These are phyloP conservation scores for Termitomyces sp. DNA, from an alignment of 768 basidiomycete species.

Conservation along the genomic window DNA sequence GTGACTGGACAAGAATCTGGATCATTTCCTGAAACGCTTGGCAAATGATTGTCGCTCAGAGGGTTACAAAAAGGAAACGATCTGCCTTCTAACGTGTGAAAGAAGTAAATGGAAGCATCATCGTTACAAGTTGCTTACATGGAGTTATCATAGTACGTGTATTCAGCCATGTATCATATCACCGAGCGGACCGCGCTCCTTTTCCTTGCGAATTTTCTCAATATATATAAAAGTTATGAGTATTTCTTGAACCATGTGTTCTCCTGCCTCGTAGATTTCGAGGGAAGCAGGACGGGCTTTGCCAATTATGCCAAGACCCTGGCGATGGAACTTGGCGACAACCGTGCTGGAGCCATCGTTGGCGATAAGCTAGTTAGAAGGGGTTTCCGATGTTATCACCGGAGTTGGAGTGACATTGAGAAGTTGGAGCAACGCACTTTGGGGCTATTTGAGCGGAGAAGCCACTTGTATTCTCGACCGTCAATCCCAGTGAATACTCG, in stretches of 20 bases:
- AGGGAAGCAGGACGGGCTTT: constrained; percentile 16
- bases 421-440: constrained; percentile 9
- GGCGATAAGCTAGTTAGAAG: constrained; percentile 4
- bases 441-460: neutral
- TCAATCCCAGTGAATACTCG: constrained; percentile 23
- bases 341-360: constrained; percentile 9
- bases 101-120: neutral
- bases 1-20: too few relatives aligned
- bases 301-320: constrained; percentile 15
- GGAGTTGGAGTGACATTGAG: neutral
- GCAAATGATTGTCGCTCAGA: neutral
- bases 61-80: neutral
- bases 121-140: too few relatives aligned
- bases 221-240: constrained; percentile 30
- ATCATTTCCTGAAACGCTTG: neutral
- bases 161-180: neutral
- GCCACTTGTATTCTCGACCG: constrained; percentile 24
- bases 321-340: constrained; percentile 18
- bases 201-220: constrained; percentile 26
- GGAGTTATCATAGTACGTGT: neutral
- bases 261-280: constrained; percentile 21
- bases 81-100: neutral
- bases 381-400: neutral
- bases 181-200: neutral
- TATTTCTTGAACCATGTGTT: constrained; percentile 26